Evolutionary conservation across 345 rosid species (phyloP).

Genomic region (Noccaea bulbosa): DNA sequence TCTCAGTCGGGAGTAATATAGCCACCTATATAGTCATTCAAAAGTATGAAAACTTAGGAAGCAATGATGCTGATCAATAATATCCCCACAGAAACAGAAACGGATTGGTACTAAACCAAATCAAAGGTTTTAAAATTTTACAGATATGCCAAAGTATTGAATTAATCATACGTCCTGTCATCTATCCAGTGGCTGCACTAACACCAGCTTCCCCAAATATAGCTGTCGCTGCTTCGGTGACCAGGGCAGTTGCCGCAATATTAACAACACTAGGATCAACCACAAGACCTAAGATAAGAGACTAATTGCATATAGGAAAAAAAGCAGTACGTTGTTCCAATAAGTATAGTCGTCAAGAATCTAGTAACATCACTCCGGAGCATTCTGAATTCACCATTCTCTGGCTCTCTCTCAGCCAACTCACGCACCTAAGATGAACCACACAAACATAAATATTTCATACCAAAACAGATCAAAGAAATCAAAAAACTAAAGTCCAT

Average conservation of each 20-base stretch:
- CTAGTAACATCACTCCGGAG: conserved; percentile 98
- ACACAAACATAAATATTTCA: conserved; percentile 35
- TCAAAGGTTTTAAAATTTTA: conserved; percentile 3
- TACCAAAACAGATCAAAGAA: conserved; percentile 33
- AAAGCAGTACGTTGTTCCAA: conserved; percentile 89
- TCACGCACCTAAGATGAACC: conserved; percentile 73
- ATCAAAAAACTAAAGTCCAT: neutral
- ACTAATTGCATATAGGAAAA: conserved; percentile 32
- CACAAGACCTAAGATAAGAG: conserved; percentile 48
- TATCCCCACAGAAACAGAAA: conserved; percentile 7
- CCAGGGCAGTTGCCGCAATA: conserved; percentile 99
- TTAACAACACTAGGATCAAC: conserved; percentile 75
- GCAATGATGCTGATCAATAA: conserved; percentile 17
- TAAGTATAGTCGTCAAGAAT: conserved; percentile 95
- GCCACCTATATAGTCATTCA: conserved; percentile 67
- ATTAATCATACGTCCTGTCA: conserved; percentile 70
- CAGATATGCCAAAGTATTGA: neutral
- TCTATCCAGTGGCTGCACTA: conserved; percentile 97
- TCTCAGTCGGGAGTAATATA: conserved; percentile 89
- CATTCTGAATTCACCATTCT: conserved; percentile 92
- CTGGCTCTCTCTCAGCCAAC: conserved; percentile 94
- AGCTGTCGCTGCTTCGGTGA: conserved; percentile 97
- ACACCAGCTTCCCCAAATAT: conserved; percentile 99
- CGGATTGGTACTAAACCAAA: neutral
- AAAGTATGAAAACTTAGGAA: conserved; percentile 15